Evolutionary conservation across 768 basidiomycete genomes (phyloP).

Genomic region (Xanthoconium purpureum): DNA sequence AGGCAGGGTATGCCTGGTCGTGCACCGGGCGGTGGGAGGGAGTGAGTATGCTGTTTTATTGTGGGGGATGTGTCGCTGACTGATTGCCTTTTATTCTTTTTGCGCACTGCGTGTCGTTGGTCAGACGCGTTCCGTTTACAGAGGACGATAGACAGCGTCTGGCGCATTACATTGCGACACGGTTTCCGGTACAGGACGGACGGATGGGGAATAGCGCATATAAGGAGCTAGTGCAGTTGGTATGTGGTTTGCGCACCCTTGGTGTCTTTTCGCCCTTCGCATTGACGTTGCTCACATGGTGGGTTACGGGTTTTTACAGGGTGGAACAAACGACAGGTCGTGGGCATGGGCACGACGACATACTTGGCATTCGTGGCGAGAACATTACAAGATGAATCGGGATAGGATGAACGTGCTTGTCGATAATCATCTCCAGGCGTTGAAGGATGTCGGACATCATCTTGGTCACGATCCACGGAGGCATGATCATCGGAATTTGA

Average conservation of each 20-base stretch:
- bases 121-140: conserved; percentile 34
- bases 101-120: no score
- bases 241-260: conserved; percentile 26
- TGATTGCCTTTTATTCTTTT: not conserved
- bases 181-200: conserved; percentile 41
- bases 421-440: conserved; percentile 20
- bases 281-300: not conserved
- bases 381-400: conserved; percentile 51
- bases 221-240: conserved; percentile 44
- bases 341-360: conserved; percentile 41
- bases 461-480: conserved; percentile 25
- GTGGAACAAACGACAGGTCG: conserved; percentile 37
- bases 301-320: conserved; percentile 1
- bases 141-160: conserved; percentile 42
- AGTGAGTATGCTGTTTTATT: conserved; percentile 16
- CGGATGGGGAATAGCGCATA: conserved; percentile 51
- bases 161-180: conserved; percentile 46
- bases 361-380: conserved; percentile 60
- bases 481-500: not conserved
- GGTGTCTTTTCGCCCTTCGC: no score
- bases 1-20: conserved; percentile 26
- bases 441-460: conserved; percentile 18
- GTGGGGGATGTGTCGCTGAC: no score
- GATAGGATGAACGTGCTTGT: conserved; percentile 43
- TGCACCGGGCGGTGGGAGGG: not conserved